Evolutionary conservation across 1,284 basidiomycete genomes (phyloP).

Genomic region (Boletus austroedulis): DNA sequence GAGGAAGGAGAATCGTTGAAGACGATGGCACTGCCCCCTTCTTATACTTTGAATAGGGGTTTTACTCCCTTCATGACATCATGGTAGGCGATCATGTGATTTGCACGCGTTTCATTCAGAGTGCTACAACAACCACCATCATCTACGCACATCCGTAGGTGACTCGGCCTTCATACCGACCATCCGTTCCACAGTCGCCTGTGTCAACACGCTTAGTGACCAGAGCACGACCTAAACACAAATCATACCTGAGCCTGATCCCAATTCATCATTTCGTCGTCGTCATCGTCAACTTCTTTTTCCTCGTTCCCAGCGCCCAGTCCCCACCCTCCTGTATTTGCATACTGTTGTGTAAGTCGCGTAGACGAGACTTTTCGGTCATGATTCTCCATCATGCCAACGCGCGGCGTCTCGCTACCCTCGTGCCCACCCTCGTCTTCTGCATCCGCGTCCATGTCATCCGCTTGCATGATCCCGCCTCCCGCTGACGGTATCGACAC

Average conservation of each 20-base stretch:
- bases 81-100: constrained; percentile 14
- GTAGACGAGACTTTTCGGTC: constrained; percentile 22
- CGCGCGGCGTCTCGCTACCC: constrained; percentile 55
- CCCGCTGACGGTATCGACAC: neutral
- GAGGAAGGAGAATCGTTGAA: neutral
- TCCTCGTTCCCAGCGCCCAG: constrained; percentile 56
- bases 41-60: constrained; percentile 18
- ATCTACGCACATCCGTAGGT: constrained; percentile 28
- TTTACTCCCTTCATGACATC: constrained; percentile 16
- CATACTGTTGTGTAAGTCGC: constrained; percentile 27
- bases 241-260: constrained; percentile 58
- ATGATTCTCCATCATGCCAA: constrained; percentile 34
- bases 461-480: constrained; percentile 8
- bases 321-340: constrained; percentile 64
- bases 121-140: constrained; percentile 11
- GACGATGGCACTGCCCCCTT: neutral
- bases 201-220: neutral
- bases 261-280: constrained; percentile 57
- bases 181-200: constrained; percentile 63
- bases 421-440: constrained; percentile 38
- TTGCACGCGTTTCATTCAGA: neutral
- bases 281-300: constrained; percentile 36
- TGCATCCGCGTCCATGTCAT: constrained; percentile 19
- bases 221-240: neutral
- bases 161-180: constrained; percentile 51